Evolutionary conservation across 2,329 filamentous ascomycete species (phyloP), one percentile per base, ranked within the genome.

Genomic region (Sarocladium oryzae): DNA sequence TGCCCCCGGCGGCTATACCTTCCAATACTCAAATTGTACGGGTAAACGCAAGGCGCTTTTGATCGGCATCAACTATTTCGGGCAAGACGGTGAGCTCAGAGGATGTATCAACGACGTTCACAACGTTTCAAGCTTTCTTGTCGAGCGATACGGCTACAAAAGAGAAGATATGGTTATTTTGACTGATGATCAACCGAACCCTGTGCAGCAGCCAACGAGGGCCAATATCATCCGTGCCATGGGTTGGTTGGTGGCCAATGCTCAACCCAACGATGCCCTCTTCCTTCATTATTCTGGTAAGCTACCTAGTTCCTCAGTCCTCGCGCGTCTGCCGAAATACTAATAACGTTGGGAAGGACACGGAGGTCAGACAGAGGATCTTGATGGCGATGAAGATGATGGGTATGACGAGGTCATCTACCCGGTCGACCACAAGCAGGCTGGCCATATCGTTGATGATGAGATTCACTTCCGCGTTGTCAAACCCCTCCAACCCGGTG

Each of bases 101-200:
- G 86, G 86, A 38, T 90, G 86, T 68, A 88, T 90, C 76, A 90
- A 90, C 68, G 86, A 90, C 64, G 84, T 86, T 30, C 82, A 85
- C 69, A 90, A 90, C 64, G 79, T 90, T 67, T 88, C 84, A 28
- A 69, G 70, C 51, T 90, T 88, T 66, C 69, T 90, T 54, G 82
- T 84, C 57, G 75, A 84, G 64, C 73, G 75, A 54, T 85, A 86
- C 61, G 75, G 78, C 48, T 90, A 89, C 69, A 85, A 82, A 74
- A 74, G 83, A 54, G 86, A 90, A 68, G 86, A 90, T 60, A 90
- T 89, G 85, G 85, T 90, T 38, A 81, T 85, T 52, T 69, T 90
- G 66, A 89, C 86, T 13, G 86, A 90, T 58, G 86, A 90, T 66
- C 82, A 87, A 67, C 73, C 76, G 57, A 80, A 88, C 61, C 79